phyloP scores from a whole-genome alignment of 1,284 basidiomycete species.

The Ganoderma leucocontextum region DNA sequence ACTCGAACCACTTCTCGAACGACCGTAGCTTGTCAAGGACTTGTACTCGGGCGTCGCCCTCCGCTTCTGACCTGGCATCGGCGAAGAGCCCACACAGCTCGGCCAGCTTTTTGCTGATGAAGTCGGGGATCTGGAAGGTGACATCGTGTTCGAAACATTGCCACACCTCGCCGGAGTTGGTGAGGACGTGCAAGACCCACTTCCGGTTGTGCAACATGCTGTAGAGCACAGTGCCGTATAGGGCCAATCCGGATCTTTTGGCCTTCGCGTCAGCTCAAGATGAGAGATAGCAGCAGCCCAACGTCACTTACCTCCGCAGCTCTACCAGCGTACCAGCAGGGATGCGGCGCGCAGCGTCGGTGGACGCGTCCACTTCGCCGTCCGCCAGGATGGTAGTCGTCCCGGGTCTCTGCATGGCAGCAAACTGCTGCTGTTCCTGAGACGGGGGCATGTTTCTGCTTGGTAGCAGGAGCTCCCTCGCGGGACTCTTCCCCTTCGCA shows the following conservation, averaged over 20 bases:
- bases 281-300: neutral
- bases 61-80: constrained; percentile 38
- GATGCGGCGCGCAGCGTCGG: constrained; percentile 13
- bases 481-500: constrained; percentile 3
- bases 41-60: constrained; percentile 64
- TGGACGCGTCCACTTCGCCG: constrained; percentile 13
- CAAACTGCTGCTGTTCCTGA: constrained; percentile 23
- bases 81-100: constrained; percentile 54
- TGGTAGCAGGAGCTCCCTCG: neutral
- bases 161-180: constrained; percentile 60
- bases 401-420: constrained; percentile 2
- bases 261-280: constrained; percentile 1
- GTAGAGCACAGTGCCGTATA: constrained; percentile 27
- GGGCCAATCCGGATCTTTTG: constrained; percentile 14
- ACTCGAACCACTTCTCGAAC: constrained; percentile 54
- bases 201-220: constrained; percentile 39
- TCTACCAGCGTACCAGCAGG: constrained; percentile 66
- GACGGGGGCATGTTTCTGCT: constrained; percentile 2
- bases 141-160: constrained; percentile 57
- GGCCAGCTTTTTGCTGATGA: constrained; percentile 56
- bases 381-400: neutral
- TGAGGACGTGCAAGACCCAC: constrained; percentile 52
- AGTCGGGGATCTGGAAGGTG: constrained; percentile 63
- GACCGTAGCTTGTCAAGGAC: constrained; percentile 62
- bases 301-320: constrained; percentile 57